Base-by-base conservation (phyloP, 2,329 filamentous ascomycete genomes). In the Venturia nashicola region DNA sequence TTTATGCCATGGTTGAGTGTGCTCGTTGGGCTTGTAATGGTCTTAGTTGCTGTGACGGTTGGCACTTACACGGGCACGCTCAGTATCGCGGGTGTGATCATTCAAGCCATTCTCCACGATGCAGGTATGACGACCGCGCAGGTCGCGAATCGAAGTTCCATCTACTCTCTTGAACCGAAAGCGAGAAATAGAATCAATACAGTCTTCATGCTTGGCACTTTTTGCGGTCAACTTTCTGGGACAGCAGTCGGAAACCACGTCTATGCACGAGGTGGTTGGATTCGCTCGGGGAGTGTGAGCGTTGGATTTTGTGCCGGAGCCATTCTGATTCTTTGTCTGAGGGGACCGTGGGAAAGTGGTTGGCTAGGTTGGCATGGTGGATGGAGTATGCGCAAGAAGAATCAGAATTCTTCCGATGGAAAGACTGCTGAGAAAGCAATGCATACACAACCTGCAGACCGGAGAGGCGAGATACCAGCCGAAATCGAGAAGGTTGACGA, bases 151-250 rank as follows among this genome's bases (percentile, higher is more conserved):
- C 78, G 90, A 0, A 80, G 81, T 0, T 80, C 83, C 4, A 88
- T 94, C 23, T 92, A 90, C 68, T 75, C 78, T 1, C 84, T 93
- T 27, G 86, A 88, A 62, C 85, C 89, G 0, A 86, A 84, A 65
- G 86, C 86, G 0, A 76, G 88, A 5, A 94, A 91, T 73, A 76
- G 90, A 3, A 82, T 93, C 32, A 94, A 94, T 71, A 91, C 89
- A 0, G 88, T 86, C 0, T 94, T 91, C 70, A 94, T 93, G 90
- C 80, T 91, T 0, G 80, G 82, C 8, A 85, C 83, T 0, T 93
- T 93, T 69, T 84, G 82, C 36, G 90, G 90, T 0, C 90, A 94
- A 76, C 70, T 94, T 59, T 86, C 86, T 1, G 89, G 89, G 0
- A 82, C 80, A 2, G 74, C 76, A 11, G 77, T 74, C 0, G 82